A percentile compares a stretch with the other conserved stretches of the same genome.
Evolutionary conservation across 495 filamentous ascomycete species (phyloP).

Genomic region (Margaritispora aquatica): DNA sequence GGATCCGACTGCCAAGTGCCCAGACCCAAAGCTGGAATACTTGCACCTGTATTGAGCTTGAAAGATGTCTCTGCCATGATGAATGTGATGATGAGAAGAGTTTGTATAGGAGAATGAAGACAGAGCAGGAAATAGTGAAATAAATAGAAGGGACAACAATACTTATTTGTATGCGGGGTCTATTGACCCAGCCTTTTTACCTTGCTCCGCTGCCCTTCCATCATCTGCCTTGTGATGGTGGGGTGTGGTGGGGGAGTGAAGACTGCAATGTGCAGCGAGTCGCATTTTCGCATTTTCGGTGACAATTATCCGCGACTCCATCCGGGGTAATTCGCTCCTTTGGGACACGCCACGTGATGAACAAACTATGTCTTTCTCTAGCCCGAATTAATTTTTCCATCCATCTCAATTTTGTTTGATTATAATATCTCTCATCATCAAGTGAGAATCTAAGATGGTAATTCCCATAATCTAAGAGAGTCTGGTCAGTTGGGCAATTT

Average conservation of each 20-base stretch:
- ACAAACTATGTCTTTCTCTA: background rate
- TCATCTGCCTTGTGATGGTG: background rate
- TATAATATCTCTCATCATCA: too few relatives aligned
- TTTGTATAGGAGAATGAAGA: background rate
- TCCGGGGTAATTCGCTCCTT: background rate
- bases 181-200: background rate
- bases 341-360: background rate
- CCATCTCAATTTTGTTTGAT: too few relatives aligned
- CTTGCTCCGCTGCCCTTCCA: background rate
- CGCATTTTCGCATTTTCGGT: too few relatives aligned
- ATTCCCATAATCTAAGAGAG: too few relatives aligned
- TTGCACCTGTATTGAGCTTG: conserved; percentile 70
- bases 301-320: background rate
- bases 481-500: too few relatives aligned
- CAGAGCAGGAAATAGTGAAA: background rate
- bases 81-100: background rate
- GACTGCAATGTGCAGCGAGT: background rate
- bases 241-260: too few relatives aligned
- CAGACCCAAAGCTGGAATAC: conserved; percentile 71
- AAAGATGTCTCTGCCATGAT: conserved; percentile 47
- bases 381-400: background rate
- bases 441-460: too few relatives aligned
- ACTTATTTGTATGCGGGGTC: background rate
- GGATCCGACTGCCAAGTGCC: conserved; percentile 72
- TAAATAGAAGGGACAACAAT: background rate